These are phyloP conservation scores for Teunomyces gatunensis DNA, from an alignment of 805 yeast genomes.

Conservation along the genomic window DNA sequence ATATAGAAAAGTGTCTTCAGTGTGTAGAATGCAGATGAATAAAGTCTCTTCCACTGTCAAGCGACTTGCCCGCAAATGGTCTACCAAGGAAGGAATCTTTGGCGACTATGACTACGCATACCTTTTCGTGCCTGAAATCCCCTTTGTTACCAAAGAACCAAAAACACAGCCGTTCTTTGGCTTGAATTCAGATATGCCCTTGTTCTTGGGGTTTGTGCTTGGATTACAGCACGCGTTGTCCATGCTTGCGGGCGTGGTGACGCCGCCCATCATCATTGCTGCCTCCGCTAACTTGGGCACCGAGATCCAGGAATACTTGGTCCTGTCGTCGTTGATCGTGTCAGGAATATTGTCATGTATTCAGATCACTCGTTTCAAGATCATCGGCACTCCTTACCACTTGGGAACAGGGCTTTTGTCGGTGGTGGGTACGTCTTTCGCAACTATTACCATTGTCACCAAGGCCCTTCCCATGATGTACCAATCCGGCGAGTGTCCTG, in stretches of 20 bases:
- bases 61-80: constrained; percentile 43
- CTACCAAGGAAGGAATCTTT: constrained; percentile 77
- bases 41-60: constrained; percentile 8
- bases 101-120: constrained; percentile 85
- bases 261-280: constrained; percentile 79
- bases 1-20: neutral
- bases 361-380: constrained; percentile 79
- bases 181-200: constrained; percentile 74
- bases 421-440: constrained; percentile 89
- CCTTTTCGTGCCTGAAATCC: constrained; percentile 77
- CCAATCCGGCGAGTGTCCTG: constrained; percentile 62
- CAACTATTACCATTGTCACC: constrained; percentile 77
- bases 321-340: constrained; percentile 36
- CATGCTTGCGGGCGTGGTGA: constrained; percentile 87
- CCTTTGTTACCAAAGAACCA: constrained; percentile 50
- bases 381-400: constrained; percentile 69
- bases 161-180: constrained; percentile 81
- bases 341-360: constrained; percentile 59
- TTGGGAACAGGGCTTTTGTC: constrained; percentile 87
- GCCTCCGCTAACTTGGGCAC: constrained; percentile 56
- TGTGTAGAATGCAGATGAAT: no score
- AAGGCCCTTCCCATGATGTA: constrained; percentile 84
- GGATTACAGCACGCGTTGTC: constrained; percentile 88
- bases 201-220: constrained; percentile 69
- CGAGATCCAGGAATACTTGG: constrained; percentile 36